Evolutionary conservation across 2,329 filamentous ascomycete species (phyloP), one percentile per base, ranked within the genome.

Genomic region (Fusarium sp.): DNA sequence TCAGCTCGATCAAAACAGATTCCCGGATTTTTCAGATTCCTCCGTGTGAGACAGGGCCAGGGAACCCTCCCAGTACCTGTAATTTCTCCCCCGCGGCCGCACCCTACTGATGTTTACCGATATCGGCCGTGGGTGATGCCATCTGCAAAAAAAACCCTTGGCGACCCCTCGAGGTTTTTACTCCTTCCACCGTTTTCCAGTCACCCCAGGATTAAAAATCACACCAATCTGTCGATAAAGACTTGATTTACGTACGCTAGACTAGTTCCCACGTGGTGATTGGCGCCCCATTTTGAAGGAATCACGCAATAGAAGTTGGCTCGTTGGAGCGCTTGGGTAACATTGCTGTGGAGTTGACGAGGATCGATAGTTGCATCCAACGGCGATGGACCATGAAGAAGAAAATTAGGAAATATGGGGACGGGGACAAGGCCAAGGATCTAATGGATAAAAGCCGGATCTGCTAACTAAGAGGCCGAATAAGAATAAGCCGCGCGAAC

Each of bases 201-300:
- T 27, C 42, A 27, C 42, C 42, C 49, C 49, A 34, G 49, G 13
- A 53, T 33, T 7, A 34, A 5, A 16, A 16, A 49, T 49, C 42
- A 49, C 42, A 27, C 23, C 42, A 10, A 16, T 11, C 42, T 3
- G 42, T 49, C 42, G 42, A 49, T 27, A 49, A 49, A 27, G 23
- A 27, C 14, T 49, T 49, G 42, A 49, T 49, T 49, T 49, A 16
- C 42, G 14, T 49, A 49, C 42, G 42, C 23, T 49, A 27, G 42
- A 25, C 42, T 49, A 49, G 42, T 49, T 53, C 3, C 49, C 49
- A 53, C 49, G 49, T 53, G 49, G 49, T 49, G 42, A 49, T 49
- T 49, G 42, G 42, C 42, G 29, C 31, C 29, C 49, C 49, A 33
- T 9, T 25, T 14, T 14, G 49, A 34, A 27, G 6, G n/a, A 33